Conservation (phyloP, 164 flowering plant genomes). For the Paratinospora sagittata region DNA sequence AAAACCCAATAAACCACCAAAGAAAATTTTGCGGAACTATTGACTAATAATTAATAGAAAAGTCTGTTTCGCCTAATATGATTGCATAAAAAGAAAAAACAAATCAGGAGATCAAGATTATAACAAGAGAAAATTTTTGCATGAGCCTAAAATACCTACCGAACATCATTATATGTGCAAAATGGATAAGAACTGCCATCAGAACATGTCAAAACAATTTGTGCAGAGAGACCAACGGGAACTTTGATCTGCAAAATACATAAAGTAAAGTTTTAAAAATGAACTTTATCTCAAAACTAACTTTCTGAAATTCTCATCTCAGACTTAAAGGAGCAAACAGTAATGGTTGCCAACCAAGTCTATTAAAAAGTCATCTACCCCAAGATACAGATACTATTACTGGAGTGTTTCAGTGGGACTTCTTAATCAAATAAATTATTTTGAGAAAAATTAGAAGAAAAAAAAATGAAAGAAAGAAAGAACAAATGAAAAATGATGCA, state of each 20-base stretch:
- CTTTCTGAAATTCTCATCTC: not conserved
- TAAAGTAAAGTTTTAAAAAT: not conserved
- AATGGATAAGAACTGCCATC: constrained; percentile 76
- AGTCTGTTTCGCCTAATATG: no score
- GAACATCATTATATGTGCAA: constrained; percentile 47
- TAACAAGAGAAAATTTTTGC: not conserved
- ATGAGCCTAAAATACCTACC: constrained; percentile 34
- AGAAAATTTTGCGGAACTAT: not conserved
- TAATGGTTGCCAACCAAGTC: not conserved
- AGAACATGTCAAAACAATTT: constrained; percentile 68
- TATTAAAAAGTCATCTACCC: not conserved
- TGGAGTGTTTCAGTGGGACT: not conserved
- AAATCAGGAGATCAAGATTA: not conserved
- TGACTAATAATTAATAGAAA: no score
- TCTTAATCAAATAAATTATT: not conserved
- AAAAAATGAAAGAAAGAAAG: not conserved
- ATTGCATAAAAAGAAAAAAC: no score
- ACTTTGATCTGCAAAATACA: constrained; percentile 63
- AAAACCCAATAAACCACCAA: not conserved
- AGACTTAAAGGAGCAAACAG: not conserved
- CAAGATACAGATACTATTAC: not conserved
- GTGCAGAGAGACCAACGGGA: constrained; percentile 72
- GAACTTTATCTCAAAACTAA: not conserved
- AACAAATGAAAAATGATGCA: not conserved
- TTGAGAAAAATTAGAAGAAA: not conserved